A percentile compares a stretch with the other conserved stretches of the same genome.
Conservation (phyloP, 164 flowering plant genomes). For the Aristolochia fimbriata region DNA sequence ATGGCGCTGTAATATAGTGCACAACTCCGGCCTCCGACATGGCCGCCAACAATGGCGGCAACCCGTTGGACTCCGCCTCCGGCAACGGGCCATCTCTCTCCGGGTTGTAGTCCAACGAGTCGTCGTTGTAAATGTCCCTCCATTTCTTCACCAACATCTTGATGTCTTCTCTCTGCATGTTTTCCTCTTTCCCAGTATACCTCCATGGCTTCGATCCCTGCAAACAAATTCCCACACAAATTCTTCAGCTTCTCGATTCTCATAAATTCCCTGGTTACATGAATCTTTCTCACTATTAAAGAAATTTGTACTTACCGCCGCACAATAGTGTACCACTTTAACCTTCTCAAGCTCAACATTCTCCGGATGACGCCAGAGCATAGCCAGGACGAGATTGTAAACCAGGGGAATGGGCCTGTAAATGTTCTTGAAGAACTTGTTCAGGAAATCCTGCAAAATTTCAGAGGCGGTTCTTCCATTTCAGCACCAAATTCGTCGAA, state of each 20-base stretch:
- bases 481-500: no score
- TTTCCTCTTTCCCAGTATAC: constrained; percentile 68
- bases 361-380: constrained; percentile 61
- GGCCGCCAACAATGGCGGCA: constrained; percentile 20
- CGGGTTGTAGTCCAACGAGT: constrained; percentile 36
- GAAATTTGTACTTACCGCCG: constrained; percentile 26
- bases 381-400: constrained; percentile 47
- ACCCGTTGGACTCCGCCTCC: not conserved
- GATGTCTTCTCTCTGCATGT: constrained; percentile 73
- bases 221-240: not conserved
- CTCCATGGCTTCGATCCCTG: constrained; percentile 86
- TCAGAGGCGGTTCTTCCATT: no score
- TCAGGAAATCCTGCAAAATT: constrained; percentile 51
- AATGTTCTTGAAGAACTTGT: constrained; percentile 43
- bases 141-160: constrained; percentile 61
- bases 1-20: constrained; percentile 26
- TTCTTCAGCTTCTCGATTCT: not conserved
- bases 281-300: not conserved
- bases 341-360: constrained; percentile 29
- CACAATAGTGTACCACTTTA: constrained; percentile 59
- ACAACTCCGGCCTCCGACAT: constrained; percentile 31
- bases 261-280: not conserved
- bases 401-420: constrained; percentile 40
- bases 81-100: not conserved
- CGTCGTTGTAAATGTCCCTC: constrained; percentile 68